A percentile compares a stretch with the other conserved stretches of the same genome.
phyloP scores from a whole-genome alignment of 2,329 filamentous ascomycete species.

The Penicillium sp. region DNA sequence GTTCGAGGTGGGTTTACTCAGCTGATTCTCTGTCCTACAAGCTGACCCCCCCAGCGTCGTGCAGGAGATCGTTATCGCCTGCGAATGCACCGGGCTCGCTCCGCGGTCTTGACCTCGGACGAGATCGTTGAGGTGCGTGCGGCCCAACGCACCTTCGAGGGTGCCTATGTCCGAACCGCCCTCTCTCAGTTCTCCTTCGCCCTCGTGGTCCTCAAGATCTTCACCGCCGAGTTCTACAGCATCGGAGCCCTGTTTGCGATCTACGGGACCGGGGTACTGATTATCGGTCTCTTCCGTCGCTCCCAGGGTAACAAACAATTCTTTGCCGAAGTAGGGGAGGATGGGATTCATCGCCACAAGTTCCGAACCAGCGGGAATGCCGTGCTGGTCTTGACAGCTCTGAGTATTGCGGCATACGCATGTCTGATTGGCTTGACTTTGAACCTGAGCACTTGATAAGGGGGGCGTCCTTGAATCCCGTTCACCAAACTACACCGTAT shows the following conservation, averaged over 20 bases:
- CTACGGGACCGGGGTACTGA: conserved; percentile 82
- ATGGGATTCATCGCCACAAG: conserved; percentile 62
- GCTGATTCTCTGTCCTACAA: background rate
- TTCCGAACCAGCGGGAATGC: conserved; percentile 69
- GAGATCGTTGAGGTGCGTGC: conserved; percentile 95
- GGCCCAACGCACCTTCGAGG: conserved; percentile 94
- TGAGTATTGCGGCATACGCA: conserved; percentile 64
- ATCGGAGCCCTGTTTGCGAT: conserved; percentile 95
- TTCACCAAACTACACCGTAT: conserved; percentile 2
- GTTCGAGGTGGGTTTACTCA: background rate
- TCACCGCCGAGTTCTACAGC: conserved; percentile 93
- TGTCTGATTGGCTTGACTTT: conserved; percentile 62
- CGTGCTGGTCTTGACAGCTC: conserved; percentile 62
- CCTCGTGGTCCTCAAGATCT: conserved; percentile 92
- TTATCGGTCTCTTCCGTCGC: conserved; percentile 80
- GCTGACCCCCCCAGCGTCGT: conserved; percentile 53
- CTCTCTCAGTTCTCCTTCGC: conserved; percentile 94
- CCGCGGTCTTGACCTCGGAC: conserved; percentile 75
- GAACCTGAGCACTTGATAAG: conserved; percentile 41
- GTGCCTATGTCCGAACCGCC: conserved; percentile 92
- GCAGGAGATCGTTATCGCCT: conserved; percentile 75
- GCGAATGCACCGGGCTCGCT: conserved; percentile 79
- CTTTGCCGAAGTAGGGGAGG: conserved; percentile 63
- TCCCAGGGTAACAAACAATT: conserved; percentile 94
- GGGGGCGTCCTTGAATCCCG: background rate